These are phyloP conservation scores for Bathelium albidoporum DNA, from an alignment of 495 filamentous ascomycete species.

Conservation along the genomic window DNA sequence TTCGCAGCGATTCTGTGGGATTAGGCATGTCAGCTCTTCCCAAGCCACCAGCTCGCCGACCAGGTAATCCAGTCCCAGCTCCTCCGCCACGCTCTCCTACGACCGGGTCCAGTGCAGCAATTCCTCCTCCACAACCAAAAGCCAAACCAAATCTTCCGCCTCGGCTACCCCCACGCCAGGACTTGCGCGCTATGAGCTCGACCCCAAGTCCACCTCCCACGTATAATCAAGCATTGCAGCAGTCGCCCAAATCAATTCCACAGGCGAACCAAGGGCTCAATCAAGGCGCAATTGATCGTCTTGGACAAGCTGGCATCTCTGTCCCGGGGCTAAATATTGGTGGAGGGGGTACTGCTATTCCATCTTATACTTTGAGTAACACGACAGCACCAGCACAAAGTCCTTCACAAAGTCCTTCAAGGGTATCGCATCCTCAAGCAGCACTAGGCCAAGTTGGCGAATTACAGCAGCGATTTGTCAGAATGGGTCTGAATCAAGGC, in stretches of 20 bases:
- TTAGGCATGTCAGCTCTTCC: constrained; percentile 58
- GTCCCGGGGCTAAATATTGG: constrained; percentile 77
- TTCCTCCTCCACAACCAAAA: constrained; percentile 25
- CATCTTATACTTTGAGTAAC: constrained; percentile 17
- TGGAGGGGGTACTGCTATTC: constrained; percentile 1
- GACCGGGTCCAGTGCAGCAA: constrained; percentile 12
- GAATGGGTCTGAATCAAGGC: constrained; percentile 47
- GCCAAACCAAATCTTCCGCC: constrained; percentile 56
- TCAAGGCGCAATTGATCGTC: constrained; percentile 53
- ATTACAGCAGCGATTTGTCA: constrained; percentile 58
- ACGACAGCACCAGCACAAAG: constrained; percentile 17
- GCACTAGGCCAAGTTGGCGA: constrained; percentile 43
- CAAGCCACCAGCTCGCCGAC: constrained; percentile 53
- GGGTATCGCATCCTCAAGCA: constrained; percentile 10
- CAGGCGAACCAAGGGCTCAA: constrained; percentile 46
- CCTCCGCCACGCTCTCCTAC: constrained; percentile 13
- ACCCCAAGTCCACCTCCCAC: constrained; percentile 44
- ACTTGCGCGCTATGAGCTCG: constrained; percentile 36
- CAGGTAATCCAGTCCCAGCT: constrained; percentile 35
- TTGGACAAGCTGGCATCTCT: constrained; percentile 68
- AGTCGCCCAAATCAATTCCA: constrained; percentile 21
- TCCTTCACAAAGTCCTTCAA: constrained; percentile 5
- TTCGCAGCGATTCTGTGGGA: constrained; percentile 59
- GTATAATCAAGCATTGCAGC: constrained; percentile 35
- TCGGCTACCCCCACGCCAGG: constrained; percentile 60